Conservation (phyloP, 2,329 filamentous ascomycete species). For the Acrocalymma vagum region DNA sequence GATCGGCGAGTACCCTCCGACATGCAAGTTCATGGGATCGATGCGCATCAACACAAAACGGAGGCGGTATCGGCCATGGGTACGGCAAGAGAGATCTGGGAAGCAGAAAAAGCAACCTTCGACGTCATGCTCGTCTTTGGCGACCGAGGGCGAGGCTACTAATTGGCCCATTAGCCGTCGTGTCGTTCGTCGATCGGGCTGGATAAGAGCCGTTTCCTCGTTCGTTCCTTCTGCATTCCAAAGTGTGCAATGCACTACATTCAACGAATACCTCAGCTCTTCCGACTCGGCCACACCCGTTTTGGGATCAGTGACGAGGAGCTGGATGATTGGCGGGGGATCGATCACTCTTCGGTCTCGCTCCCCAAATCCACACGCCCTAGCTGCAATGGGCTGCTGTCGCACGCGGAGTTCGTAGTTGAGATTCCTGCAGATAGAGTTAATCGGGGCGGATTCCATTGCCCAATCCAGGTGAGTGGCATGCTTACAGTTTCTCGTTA, state of each 20-base stretch:
- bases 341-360: conserved; percentile 83
- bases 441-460: conserved; percentile 27
- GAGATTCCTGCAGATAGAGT: conserved; percentile 40
- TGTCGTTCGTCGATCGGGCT: conserved; percentile 75
- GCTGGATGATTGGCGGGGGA: conserved; percentile 82
- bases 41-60: conserved; percentile 78
- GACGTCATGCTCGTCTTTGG: conserved; percentile 74
- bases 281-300: conserved; percentile 59
- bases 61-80: conserved; percentile 77
- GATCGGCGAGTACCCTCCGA: conserved; percentile 59
- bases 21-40: conserved; percentile 66
- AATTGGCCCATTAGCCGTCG: conserved; percentile 81
- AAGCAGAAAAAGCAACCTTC: conserved; percentile 89
- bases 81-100: conserved; percentile 81
- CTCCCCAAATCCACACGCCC: conserved; percentile 85
- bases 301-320: conserved; percentile 69
- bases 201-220: conserved; percentile 74
- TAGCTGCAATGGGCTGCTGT: conserved; percentile 79
- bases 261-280: conserved; percentile 71
- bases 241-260: conserved; percentile 79
- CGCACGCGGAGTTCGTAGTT: conserved; percentile 68
- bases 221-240: conserved; percentile 73
- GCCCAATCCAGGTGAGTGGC: conserved; percentile 19
- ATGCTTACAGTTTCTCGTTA: conserved; percentile 49
- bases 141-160: conserved; percentile 79